Evolutionary conservation across 2,329 filamentous ascomycete genomes (phyloP).

Genomic region (Alternaria sp.): DNA sequence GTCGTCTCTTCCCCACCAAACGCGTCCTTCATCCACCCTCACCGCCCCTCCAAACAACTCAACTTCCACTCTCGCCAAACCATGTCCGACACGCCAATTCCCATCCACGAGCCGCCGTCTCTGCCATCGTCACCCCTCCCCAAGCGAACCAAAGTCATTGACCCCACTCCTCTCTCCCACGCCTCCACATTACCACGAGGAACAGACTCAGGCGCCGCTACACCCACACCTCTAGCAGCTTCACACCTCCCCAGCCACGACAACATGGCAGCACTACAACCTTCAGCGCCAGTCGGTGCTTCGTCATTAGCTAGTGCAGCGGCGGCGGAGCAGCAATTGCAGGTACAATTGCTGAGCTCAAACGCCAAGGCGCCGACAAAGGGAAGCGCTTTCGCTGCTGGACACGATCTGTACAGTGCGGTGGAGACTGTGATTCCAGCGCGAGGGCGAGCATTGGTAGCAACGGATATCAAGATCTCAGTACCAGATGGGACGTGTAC

Average conservation of each 20-base stretch:
- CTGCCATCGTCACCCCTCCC: constrained; percentile 75
- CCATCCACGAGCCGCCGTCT: constrained; percentile 56
- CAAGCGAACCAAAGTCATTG: constrained; percentile 76
- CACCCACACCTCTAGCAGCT: constrained; percentile 42
- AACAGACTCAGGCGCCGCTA: constrained; percentile 44
- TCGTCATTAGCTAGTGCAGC: constrained; percentile 33
- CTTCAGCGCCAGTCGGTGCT: constrained; percentile 29
- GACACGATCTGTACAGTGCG: constrained; percentile 89
- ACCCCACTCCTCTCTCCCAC: constrained; percentile 46
- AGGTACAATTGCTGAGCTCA: constrained; percentile 86
- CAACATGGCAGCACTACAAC: constrained; percentile 24
- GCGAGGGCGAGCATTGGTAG: constrained; percentile 82
- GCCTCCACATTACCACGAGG: constrained; percentile 33
- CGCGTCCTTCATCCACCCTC: constrained; percentile 10
- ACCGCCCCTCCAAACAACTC: constrained; percentile 20
- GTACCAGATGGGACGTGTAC: constrained; percentile 89
- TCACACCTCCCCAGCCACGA: constrained; percentile 23
- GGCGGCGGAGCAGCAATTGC: constrained; percentile 62
- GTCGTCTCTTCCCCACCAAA: constrained; percentile 6
- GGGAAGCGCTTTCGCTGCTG: constrained; percentile 87
- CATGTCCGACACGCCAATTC: constrained; percentile 38
- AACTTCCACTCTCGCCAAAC: constrained; percentile 3
- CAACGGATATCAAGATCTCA: constrained; percentile 90
- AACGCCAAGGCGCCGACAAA: constrained; percentile 84
- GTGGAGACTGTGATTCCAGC: constrained; percentile 77